These are phyloP conservation scores for Sarocladiaceae sp. DNA, from an alignment of 2,329 filamentous ascomycete genomes.

Conservation along the genomic window DNA sequence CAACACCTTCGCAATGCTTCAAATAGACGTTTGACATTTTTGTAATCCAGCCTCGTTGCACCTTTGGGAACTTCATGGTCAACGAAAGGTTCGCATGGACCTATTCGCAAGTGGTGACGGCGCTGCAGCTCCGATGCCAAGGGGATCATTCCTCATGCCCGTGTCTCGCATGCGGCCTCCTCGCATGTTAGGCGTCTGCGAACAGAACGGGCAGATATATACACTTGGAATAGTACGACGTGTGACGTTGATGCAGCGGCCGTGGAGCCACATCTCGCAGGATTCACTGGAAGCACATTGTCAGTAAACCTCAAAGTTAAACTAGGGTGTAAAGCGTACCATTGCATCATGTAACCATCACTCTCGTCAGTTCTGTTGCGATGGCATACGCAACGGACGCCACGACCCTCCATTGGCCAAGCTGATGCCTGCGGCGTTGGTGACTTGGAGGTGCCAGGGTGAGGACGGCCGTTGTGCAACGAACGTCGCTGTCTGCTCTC, in stretches of 20 bases:
- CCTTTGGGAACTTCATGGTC: conserved; percentile 11
- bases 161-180: conserved; percentile 41
- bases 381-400: conserved; percentile 53
- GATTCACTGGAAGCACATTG: conserved; percentile 42
- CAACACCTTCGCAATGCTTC: no score
- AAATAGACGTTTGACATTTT: neutral
- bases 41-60: neutral
- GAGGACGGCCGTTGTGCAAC: conserved; percentile 1
- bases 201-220: conserved; percentile 59
- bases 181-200: conserved; percentile 50
- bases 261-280: conserved; percentile 60
- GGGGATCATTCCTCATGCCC: conserved; percentile 24
- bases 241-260: conserved; percentile 55
- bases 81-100: conserved; percentile 37
- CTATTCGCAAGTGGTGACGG: conserved; percentile 37
- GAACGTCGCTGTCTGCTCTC: conserved; percentile 36
- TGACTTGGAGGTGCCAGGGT: conserved; percentile 32
- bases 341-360: conserved; percentile 55
- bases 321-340: conserved; percentile 35
- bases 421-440: conserved; percentile 34
- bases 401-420: conserved; percentile 32
- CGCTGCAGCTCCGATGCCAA: conserved; percentile 19
- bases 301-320: conserved; percentile 1
- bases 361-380: conserved; percentile 36
- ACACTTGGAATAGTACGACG: conserved; percentile 50